Evolutionary conservation across 2,329 filamentous ascomycete species (phyloP).

Genomic region (Pseudocercospora musae): DNA sequence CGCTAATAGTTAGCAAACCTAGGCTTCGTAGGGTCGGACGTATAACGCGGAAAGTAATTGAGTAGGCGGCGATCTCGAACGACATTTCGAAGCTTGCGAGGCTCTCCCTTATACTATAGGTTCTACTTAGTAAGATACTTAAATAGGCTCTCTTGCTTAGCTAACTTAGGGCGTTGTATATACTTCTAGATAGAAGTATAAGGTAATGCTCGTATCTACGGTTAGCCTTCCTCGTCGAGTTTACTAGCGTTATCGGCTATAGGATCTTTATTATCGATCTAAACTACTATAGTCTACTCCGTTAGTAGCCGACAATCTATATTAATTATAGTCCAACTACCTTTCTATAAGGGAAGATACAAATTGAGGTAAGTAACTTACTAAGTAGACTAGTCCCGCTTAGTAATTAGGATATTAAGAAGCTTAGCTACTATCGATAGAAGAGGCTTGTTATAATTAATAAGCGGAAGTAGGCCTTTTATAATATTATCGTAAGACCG

Average conservation of each 20-base stretch:
- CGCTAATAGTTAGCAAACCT: not conserved
- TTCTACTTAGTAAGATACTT: too few species aligned
- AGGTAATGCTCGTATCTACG: not conserved
- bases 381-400: not conserved
- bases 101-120: too few species aligned
- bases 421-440: not conserved
- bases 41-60: not conserved
- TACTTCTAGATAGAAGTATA: too few species aligned
- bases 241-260: not conserved
- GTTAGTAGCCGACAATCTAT: not conserved
- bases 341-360: not conserved
- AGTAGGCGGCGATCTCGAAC: not conserved
- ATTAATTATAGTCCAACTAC: not conserved
- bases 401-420: not conserved
- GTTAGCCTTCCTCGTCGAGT: not conserved
- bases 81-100: too few species aligned
- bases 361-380: not conserved
- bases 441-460: not conserved
- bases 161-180: too few species aligned
- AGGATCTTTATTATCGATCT: not conserved
- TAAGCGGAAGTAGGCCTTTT: not conserved
- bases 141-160: too few species aligned
- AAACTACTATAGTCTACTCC: not conserved
- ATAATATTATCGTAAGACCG: not conserved
- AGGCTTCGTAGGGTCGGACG: too few species aligned